Evolutionary conservation across 73 alveolate species (phyloP).

Genomic region (Breviolum minutum): DNA sequence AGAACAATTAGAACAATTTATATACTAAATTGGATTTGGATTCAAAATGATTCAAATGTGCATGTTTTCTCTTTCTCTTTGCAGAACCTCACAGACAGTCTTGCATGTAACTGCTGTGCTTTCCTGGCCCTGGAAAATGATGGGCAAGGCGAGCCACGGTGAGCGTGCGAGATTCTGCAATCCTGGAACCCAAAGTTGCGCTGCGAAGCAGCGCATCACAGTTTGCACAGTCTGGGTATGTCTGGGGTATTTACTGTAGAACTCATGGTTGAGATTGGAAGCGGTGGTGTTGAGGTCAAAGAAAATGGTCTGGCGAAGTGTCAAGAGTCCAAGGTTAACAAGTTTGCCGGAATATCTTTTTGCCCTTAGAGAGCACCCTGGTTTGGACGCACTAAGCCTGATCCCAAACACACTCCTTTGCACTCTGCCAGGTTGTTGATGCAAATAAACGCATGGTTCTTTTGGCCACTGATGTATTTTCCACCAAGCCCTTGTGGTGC

Average conservation of each 20-base stretch:
- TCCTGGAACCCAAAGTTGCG: background rate
- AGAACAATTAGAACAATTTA: background rate
- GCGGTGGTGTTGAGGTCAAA: too few species aligned
- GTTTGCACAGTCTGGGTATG: background rate
- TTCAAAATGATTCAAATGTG: too few species aligned
- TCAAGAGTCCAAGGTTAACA: too few species aligned
- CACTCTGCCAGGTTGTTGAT: constrained; percentile 27
- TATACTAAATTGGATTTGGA: background rate
- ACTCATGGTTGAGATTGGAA: background rate
- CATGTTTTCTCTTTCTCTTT: background rate
- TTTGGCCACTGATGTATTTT: constrained; percentile 10
- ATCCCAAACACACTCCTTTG: too few species aligned
- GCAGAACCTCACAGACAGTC: background rate
- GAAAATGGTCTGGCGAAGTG: too few species aligned
- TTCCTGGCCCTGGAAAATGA: constrained; percentile 24
- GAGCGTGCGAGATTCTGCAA: background rate
- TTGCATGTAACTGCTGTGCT: background rate
- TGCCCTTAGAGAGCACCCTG: too few species aligned
- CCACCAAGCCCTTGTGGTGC: constrained; percentile 38
- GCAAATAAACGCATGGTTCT: background rate
- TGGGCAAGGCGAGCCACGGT: constrained; percentile 27
- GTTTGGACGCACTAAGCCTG: too few species aligned
- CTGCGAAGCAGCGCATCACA: constrained; percentile 17
- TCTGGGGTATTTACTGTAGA: constrained; percentile 14
- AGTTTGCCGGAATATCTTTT: too few species aligned